Base-by-base conservation (phyloP, 805 yeast species). In the Lipomyces chichibuensis region DNA sequence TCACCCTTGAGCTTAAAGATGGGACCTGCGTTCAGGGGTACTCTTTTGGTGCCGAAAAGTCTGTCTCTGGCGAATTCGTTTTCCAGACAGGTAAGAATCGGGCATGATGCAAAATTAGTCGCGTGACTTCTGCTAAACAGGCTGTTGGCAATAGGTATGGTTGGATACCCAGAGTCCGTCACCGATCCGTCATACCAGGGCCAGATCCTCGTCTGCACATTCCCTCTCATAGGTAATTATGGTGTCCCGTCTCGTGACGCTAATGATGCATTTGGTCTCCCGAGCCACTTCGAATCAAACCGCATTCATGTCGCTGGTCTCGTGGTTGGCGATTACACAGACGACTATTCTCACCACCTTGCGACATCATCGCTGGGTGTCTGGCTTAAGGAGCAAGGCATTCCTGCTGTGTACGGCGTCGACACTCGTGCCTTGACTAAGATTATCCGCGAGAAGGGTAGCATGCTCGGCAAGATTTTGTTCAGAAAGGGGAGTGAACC, bases 101-200 rank as follows among this genome's bases (percentile, higher is more conserved):
- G 3, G 20, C 14, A 39, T 39, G 7, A n/a, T 46, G 29, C 6
- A 14, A 25, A 27, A 17, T 4, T n/a, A 54, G 57, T 39, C 56
- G 49, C 61, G 53, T 62, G 29, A 39, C 55, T 17, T 9, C 27
- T 60, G 35, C 56, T 61, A 32, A 37, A 17, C 25, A 2, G n/a
- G 11, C 14, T 35, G 11, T 52, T 11, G 33, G 25, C 14, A 37
- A 3, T 46, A 69, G 72, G 74, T 23, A 84, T 96, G 79, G 99
- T 95, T 13, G 99, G 99, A 23, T 95, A 95, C 80, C 98, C 99
- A 20, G 99, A 95, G 80, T 91, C 97, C 8, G 92, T 95, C 96
- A 95, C 99, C 27, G 99, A 95, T 79, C 99, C 99, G 51, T 92
- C 98, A 6, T 95, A 95, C 80, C 88, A 88, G 74, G 99, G 99